phyloP scores from a whole-genome alignment of 768 basidiomycete species.

The Mycena leptocephala region DNA sequence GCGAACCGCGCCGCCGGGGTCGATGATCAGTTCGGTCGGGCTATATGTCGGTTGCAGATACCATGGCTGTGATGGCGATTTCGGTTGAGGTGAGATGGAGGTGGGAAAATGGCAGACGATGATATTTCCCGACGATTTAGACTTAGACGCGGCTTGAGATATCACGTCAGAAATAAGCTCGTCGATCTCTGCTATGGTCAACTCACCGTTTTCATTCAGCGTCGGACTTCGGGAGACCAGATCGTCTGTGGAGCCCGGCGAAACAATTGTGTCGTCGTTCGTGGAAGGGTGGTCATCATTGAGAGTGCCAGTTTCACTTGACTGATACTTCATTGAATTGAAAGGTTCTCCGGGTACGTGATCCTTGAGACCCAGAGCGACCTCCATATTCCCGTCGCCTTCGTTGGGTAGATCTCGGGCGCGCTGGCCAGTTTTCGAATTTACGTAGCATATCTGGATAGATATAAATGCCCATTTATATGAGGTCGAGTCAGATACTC shows the following conservation, averaged over 20 bases:
- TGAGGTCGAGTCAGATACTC: constrained; percentile 43
- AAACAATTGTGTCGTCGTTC: constrained; percentile 21
- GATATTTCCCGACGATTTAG: constrained; percentile 56
- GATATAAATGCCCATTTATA: not conserved
- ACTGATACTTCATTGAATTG: constrained; percentile 17
- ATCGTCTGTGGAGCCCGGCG: no score
- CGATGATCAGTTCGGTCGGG: constrained; percentile 87
- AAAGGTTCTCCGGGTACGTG: constrained; percentile 41
- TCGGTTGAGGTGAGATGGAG: constrained; percentile 62
- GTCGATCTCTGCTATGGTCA: not conserved
- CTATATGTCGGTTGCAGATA: constrained; percentile 89
- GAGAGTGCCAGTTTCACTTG: not conserved
- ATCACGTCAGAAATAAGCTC: not conserved
- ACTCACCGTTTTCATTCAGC: no score
- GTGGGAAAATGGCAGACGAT: constrained; percentile 40
- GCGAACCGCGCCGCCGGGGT: constrained; percentile 86
- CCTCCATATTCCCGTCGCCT: constrained; percentile 74
- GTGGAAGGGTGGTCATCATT: constrained; percentile 29
- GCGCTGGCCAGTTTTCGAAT: constrained; percentile 88
- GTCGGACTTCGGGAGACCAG: no score
- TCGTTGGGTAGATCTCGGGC: constrained; percentile 88
- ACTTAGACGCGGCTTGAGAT: no score
- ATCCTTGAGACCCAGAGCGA: constrained; percentile 59
- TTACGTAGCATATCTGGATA: constrained; percentile 92
- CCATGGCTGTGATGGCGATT: constrained; percentile 84